Conservation (phyloP, 1,284 basidiomycete genomes). For the Boletellus deceptivus region DNA sequence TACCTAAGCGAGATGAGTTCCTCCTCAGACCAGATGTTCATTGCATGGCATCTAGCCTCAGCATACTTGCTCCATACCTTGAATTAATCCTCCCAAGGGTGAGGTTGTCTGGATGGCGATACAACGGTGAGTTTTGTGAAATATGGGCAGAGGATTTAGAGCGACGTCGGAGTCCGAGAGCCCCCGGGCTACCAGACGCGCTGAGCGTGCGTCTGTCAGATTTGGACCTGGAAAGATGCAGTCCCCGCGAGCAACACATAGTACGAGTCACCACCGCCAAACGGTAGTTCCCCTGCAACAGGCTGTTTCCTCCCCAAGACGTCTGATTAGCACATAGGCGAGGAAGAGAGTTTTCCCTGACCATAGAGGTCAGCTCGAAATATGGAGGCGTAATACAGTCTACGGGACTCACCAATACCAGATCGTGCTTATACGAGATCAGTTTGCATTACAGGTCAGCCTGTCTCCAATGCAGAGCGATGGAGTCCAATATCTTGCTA, state of each 20-base stretch:
- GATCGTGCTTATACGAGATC: not conserved
- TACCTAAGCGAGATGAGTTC: conserved; percentile 5
- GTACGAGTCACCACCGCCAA: not conserved
- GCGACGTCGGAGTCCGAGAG: not conserved
- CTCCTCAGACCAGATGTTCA: conserved; percentile 1
- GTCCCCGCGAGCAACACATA: not conserved
- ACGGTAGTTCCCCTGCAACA: not conserved
- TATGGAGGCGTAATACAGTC: not conserved
- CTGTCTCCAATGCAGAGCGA: not conserved
- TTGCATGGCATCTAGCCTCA: not conserved
- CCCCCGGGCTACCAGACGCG: not conserved
- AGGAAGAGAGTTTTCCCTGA: not conserved
- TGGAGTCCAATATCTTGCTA: not conserved
- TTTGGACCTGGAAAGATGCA: not conserved
- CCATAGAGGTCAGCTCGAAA: not conserved
- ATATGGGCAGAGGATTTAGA: not conserved
- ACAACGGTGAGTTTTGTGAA: not conserved
- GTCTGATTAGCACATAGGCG: not conserved
- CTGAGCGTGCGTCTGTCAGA: not conserved
- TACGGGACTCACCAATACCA: not conserved
- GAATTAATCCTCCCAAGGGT: not conserved
- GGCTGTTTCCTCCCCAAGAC: not conserved
- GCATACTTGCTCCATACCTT: not conserved
- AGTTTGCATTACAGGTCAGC: not conserved
- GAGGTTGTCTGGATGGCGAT: not conserved